These are phyloP conservation scores for Oehlia diaphana DNA, from an alignment of 192 early-diverging fungal species.

Conservation along the genomic window DNA sequence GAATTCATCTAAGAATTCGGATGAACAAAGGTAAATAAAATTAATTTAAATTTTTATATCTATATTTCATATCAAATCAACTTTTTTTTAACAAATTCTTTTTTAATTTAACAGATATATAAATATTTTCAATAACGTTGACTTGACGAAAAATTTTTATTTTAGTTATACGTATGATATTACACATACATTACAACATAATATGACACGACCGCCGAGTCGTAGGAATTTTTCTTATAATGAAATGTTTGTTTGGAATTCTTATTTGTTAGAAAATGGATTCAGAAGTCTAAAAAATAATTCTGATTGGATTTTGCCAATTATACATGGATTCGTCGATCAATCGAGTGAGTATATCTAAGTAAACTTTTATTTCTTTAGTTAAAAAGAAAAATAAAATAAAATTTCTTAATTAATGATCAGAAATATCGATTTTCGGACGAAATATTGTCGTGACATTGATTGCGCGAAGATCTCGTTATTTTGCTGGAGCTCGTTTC, in stretches of 20 bases:
- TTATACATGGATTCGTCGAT: conserved; percentile 97
- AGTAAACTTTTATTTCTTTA: background rate
- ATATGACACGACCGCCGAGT: conserved; percentile 64
- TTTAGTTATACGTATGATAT: conserved; percentile 98
- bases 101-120: conserved; percentile 54
- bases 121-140: conserved; percentile 87
- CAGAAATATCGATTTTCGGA: conserved; percentile 87
- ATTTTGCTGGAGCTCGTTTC: conserved; percentile 95
- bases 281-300: conserved; percentile 66
- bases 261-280: conserved; percentile 65
- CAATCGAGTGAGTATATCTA: conserved; percentile 71
- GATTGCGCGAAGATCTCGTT: conserved; percentile 91
- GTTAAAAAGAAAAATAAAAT: no score
- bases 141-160: conserved; percentile 95
- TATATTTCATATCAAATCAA: background rate
- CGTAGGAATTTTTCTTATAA: conserved; percentile 50
- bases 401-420: background rate
- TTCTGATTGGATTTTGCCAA: conserved; percentile 74
- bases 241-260: conserved; percentile 97
- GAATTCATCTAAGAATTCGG: conserved; percentile 71
- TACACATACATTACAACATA: conserved; percentile 85
- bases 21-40: conserved; percentile 59
- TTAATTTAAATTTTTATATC: background rate
- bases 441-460: conserved; percentile 90
- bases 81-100: background rate